Evolutionary conservation across 371 early-diverging fungal species (phyloP).

Genomic region (Blastocladiella emersonii): DNA sequence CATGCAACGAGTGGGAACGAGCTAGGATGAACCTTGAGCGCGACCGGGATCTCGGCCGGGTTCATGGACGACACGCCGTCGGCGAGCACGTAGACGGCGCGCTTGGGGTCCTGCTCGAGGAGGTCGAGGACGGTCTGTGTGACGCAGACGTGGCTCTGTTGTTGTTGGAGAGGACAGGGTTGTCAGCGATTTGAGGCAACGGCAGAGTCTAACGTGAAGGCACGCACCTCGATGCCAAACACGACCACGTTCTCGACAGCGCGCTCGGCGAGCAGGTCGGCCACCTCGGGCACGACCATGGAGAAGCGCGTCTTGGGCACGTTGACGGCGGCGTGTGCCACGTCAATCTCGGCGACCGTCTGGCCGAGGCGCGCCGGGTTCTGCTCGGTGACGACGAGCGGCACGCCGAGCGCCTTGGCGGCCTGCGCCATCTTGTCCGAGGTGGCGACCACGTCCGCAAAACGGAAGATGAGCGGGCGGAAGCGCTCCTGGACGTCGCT

Average conservation of each 20-base stretch:
- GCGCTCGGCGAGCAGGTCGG: slow-evolving; percentile 34
- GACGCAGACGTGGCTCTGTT: slow-evolving; percentile 85
- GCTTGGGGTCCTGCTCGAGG: slow-evolving; percentile 35
- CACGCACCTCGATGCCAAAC: slow-evolving; percentile 70
- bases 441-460: slow-evolving; percentile 62
- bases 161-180: too few relatives aligned
- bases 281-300: slow-evolving; percentile 63
- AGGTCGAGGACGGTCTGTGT: slow-evolving; percentile 84
- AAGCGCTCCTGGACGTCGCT: slow-evolving; percentile 87
- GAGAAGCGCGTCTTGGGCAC: slow-evolving; percentile 76
- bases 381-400: slow-evolving; percentile 84
- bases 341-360: slow-evolving; percentile 67
- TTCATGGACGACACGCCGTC: slow-evolving; percentile 88
- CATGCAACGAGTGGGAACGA: too few relatives aligned
- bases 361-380: slow-evolving; percentile 40
- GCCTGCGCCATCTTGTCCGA: slow-evolving; percentile 69
- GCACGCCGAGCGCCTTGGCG: slow-evolving; percentile 54
- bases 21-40: slow-evolving; percentile 42
- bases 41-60: slow-evolving; percentile 65
- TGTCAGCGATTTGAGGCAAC: too few relatives aligned
- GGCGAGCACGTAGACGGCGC: slow-evolving; percentile 69
- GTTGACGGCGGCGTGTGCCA: slow-evolving; percentile 37
- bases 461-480: slow-evolving; percentile 61
- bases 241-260: slow-evolving; percentile 59
- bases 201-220: too few relatives aligned